Percentiles rank a stretch among this genome's conserved stretches.
phyloP scores from a whole-genome alignment of 495 filamentous ascomycete species.

The Tricharina praecox region DNA sequence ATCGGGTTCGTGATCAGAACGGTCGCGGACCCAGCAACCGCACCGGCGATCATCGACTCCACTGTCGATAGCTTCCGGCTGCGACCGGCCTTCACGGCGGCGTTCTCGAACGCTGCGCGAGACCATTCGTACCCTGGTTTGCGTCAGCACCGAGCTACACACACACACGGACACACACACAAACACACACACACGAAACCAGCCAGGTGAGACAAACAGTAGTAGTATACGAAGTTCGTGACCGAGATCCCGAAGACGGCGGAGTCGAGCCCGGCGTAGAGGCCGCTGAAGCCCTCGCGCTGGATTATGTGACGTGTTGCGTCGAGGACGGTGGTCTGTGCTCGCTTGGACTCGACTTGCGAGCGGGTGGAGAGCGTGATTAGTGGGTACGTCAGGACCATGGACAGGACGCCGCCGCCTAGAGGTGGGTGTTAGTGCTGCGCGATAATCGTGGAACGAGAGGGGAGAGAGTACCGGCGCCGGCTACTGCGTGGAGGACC shows the following conservation, averaged over 20 bases:
- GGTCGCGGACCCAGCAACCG: slow-evolving; percentile 84
- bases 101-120: slow-evolving; percentile 69
- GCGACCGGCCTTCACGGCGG: slow-evolving; percentile 57
- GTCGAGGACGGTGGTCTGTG: slow-evolving; percentile 60
- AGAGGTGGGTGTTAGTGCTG: slow-evolving; percentile 82
- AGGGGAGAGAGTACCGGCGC: slow-evolving; percentile 21
- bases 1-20: slow-evolving; percentile 95
- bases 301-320: slow-evolving; percentile 75
- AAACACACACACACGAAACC: too few relatives aligned
- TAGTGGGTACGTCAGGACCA: slow-evolving; percentile 93
- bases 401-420: slow-evolving; percentile 82
- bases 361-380: slow-evolving; percentile 96
- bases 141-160: background rate
- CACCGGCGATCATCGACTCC: slow-evolving; percentile 85
- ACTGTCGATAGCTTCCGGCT: slow-evolving; percentile 69
- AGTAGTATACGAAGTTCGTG: slow-evolving; percentile 99
- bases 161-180: background rate
- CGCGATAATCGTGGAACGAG: too few relatives aligned
- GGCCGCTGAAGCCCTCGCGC: slow-evolving; percentile 70
- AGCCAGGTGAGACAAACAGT: slow-evolving; percentile 40
- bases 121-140: slow-evolving; percentile 79
- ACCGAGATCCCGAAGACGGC: slow-evolving; percentile 95
- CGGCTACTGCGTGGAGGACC: slow-evolving; percentile 26
- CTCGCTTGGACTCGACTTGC: slow-evolving; percentile 90
- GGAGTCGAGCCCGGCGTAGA: slow-evolving; percentile 77